Conservation (phyloP, 768 basidiomycete species). For the Leucosporidium creatinivorum region DNA sequence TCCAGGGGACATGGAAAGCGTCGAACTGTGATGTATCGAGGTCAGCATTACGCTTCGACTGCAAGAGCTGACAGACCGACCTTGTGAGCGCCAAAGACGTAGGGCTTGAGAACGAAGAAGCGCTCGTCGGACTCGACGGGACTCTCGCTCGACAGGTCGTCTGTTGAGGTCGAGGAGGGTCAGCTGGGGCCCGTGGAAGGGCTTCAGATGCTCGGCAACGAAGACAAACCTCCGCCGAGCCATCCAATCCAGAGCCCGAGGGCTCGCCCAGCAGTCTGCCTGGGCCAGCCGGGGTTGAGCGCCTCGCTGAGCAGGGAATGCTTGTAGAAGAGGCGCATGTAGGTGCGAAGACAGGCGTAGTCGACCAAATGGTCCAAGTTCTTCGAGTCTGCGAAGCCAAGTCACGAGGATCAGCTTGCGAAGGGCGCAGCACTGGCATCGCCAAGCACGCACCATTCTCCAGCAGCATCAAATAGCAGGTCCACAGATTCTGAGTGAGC, state of each 20-base stretch:
- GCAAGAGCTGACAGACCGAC: conserved; percentile 27
- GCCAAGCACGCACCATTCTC: conserved; percentile 52
- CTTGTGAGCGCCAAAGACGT: conserved; percentile 45
- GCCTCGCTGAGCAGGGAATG: conserved; percentile 40
- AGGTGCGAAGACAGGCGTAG: conserved; percentile 35
- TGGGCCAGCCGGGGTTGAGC: conserved; percentile 41
- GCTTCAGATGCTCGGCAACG: neutral
- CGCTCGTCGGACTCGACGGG: conserved; percentile 40
- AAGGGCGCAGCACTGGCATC: neutral
- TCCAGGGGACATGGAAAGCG: conserved; percentile 43
- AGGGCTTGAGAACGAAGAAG: conserved; percentile 45
- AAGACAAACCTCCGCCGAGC: conserved; percentile 29
- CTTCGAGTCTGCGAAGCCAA: conserved; percentile 12
- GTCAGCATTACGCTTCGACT: neutral
- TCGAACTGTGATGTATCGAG: conserved; percentile 36
- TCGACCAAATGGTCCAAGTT: conserved; percentile 31
- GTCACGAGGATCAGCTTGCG: neutral
- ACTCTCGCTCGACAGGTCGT: conserved; percentile 34
- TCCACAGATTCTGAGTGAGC: conserved; percentile 51
- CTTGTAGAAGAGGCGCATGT: conserved; percentile 40
- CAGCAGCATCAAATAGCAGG: conserved; percentile 67
- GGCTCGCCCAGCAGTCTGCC: conserved; percentile 38
- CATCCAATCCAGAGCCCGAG: conserved; percentile 43
- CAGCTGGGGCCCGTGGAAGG: neutral
- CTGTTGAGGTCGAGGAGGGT: conserved; percentile 2